These are phyloP conservation scores for Amanita pallidorosea DNA, from an alignment of 768 basidiomycete genomes.

Conservation along the genomic window DNA sequence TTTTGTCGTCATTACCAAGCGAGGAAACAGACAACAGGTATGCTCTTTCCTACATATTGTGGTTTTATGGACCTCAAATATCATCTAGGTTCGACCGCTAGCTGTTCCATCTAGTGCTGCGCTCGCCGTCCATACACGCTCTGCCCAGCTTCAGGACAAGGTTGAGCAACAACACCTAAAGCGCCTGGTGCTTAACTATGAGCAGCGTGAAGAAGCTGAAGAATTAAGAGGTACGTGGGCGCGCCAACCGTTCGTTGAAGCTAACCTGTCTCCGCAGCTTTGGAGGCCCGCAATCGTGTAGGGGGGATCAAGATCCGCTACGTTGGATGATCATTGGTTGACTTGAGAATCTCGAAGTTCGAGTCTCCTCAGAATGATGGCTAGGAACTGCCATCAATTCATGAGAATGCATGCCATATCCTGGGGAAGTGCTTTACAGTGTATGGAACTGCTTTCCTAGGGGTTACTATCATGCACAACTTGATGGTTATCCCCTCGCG, in stretches of 20 bases:
- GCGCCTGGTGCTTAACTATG: conserved; percentile 85
- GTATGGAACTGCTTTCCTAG: background rate
- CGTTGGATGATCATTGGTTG: conserved; percentile 36
- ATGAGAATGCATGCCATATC: background rate
- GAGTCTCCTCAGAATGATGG: background rate
- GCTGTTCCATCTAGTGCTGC: conserved; percentile 83
- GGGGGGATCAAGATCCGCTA: conserved; percentile 71
- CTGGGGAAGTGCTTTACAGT: background rate
- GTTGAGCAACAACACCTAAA: conserved; percentile 97
- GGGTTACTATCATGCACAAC: background rate
- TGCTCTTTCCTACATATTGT: conserved; percentile 12
- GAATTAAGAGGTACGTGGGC: conserved; percentile 54
- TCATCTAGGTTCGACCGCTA: conserved; percentile 44
- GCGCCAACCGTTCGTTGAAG: background rate
- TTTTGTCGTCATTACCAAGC: conserved; percentile 88
- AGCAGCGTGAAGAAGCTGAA: conserved; percentile 81
- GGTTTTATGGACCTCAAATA: background rate
- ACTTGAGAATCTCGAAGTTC: background rate
- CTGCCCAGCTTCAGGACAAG: conserved; percentile 88
- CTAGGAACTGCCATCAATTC: background rate
- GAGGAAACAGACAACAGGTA: conserved; percentile 88
- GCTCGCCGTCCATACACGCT: conserved; percentile 82
- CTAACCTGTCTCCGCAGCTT: conserved; percentile 26
- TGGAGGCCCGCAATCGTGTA: conserved; percentile 58
- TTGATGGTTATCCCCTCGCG: background rate